A percentile compares a stretch with the other conserved stretches of the same genome.
Conservation (phyloP, 2,329 filamentous ascomycete species). For the Ophiostoma novo-ulmi region DNA sequence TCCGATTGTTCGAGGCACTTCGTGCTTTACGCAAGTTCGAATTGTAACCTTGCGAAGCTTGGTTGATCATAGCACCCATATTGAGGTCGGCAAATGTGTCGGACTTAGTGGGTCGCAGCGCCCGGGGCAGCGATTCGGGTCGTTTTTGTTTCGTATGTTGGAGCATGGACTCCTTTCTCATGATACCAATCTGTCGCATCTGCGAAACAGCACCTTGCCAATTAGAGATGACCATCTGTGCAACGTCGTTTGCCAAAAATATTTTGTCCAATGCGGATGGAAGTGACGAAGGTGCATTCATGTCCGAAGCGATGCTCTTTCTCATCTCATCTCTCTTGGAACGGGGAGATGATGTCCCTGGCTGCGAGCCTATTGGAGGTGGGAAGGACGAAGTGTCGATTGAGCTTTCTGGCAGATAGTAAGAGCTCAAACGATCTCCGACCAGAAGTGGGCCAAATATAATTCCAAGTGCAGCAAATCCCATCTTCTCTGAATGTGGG, state of each 20-base stretch:
- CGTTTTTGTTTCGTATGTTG: slow-evolving; percentile 16
- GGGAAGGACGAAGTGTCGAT: slow-evolving; percentile 37
- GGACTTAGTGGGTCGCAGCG: slow-evolving; percentile 25
- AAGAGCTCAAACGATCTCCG: slow-evolving; percentile 51
- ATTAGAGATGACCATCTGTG: slow-evolving; percentile 61
- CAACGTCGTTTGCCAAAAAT: slow-evolving; percentile 52
- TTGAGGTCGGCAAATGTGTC: slow-evolving; percentile 24
- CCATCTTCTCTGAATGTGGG: slow-evolving; percentile 57
- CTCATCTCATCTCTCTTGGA: slow-evolving; percentile 38
- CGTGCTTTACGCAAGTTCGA: slow-evolving; percentile 23
- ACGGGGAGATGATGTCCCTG: slow-evolving; percentile 40
- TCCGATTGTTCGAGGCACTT: slow-evolving; percentile 22
- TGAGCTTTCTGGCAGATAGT: slow-evolving; percentile 32
- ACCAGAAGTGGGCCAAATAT: slow-evolving; percentile 61
- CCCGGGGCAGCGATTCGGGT: not conserved
- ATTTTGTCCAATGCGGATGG: slow-evolving; percentile 48
- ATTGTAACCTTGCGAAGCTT: not conserved
- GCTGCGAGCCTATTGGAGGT: slow-evolving; percentile 29
- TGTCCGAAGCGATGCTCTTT: slow-evolving; percentile 24
- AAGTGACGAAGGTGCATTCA: slow-evolving; percentile 29
- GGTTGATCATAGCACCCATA: slow-evolving; percentile 8
- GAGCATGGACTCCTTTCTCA: slow-evolving; percentile 27
- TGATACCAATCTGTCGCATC: slow-evolving; percentile 46
- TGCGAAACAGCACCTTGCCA: slow-evolving; percentile 61
- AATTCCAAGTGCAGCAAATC: slow-evolving; percentile 57